These are phyloP conservation scores for Fraxinus sp. DNA, from an alignment of 305 asterid species.

Conservation along the genomic window DNA sequence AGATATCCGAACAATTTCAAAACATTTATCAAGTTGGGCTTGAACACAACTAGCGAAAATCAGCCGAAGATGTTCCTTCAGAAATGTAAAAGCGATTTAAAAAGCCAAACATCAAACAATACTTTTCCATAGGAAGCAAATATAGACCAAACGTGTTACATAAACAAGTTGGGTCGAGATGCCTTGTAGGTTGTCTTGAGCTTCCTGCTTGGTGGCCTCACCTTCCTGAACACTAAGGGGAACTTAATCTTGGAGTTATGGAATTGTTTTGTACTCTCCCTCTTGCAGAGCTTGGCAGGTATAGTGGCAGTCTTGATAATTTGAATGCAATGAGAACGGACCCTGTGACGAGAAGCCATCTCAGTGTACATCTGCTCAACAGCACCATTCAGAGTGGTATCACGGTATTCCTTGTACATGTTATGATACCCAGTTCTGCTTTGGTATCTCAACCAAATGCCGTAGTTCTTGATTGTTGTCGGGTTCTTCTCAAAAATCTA, in stretches of 20 bases:
- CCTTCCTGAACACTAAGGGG: slow-evolving; percentile 51
- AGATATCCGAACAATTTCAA: background rate
- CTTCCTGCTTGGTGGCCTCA: slow-evolving; percentile 59
- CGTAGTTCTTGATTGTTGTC: slow-evolving; percentile 49
- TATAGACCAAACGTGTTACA: slow-evolving; percentile 28
- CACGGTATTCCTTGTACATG: slow-evolving; percentile 63
- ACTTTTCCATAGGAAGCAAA: background rate
- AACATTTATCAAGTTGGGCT: background rate
- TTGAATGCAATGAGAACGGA: slow-evolving; percentile 54
- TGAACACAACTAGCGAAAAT: background rate
- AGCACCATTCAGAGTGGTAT: slow-evolving; percentile 52
- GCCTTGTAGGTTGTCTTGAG: slow-evolving; percentile 60
- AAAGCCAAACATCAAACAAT: background rate
- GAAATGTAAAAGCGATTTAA: background rate
- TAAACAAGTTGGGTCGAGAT: slow-evolving; percentile 52
- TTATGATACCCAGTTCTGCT: slow-evolving; percentile 62
- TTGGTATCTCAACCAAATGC: slow-evolving; percentile 57
- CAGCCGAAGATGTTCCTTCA: background rate
- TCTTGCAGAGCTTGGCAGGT: slow-evolving; percentile 61
- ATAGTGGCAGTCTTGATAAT: slow-evolving; percentile 61
- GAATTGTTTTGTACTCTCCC: slow-evolving; percentile 60
- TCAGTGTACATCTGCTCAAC: slow-evolving; percentile 65
- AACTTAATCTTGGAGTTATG: slow-evolving; percentile 57
- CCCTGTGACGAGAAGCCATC: slow-evolving; percentile 68
- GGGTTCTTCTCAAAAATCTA: slow-evolving; percentile 58